phyloP scores from a whole-genome alignment of 306 rosid genomes.

The Cucurbita maxima region DNA sequence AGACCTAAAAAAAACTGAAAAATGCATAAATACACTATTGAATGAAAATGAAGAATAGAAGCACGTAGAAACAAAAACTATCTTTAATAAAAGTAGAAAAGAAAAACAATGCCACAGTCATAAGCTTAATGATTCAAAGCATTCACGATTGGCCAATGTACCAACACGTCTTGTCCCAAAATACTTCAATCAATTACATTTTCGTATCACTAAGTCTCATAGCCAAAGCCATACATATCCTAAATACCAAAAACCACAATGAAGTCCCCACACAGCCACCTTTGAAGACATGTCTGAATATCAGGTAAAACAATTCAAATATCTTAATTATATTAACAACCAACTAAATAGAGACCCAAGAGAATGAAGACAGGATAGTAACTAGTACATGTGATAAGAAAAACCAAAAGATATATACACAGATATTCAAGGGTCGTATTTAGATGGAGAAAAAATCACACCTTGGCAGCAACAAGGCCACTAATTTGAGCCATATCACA shows the following conservation, averaged over 20 bases:
- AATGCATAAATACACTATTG: not conserved
- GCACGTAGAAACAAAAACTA: not conserved
- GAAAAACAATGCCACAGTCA: not conserved
- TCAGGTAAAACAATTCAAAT: not conserved
- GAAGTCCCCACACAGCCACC: not conserved
- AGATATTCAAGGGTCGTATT: not conserved
- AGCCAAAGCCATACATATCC: not conserved
- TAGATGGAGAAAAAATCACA: constrained; percentile 19
- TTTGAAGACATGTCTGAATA: not conserved
- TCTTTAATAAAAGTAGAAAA: not conserved
- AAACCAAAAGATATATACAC: not conserved
- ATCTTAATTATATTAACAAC: not conserved
- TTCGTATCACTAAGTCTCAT: not conserved
- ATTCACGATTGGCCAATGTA: not conserved
- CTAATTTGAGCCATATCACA: constrained; percentile 98
- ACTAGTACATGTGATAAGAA: not conserved
- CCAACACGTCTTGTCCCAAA: not conserved
- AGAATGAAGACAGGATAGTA: not conserved
- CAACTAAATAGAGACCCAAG: not conserved
- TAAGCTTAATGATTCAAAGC: not conserved
- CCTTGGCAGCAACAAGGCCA: constrained; percentile 85
- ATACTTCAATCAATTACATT: not conserved
- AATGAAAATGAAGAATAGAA: not conserved
- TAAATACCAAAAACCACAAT: not conserved
- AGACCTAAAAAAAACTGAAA: not conserved